A percentile compares a stretch with the other conserved stretches of the same genome.
Conservation (phyloP, 305 asterid genomes). For the Fraxinus greggii region DNA sequence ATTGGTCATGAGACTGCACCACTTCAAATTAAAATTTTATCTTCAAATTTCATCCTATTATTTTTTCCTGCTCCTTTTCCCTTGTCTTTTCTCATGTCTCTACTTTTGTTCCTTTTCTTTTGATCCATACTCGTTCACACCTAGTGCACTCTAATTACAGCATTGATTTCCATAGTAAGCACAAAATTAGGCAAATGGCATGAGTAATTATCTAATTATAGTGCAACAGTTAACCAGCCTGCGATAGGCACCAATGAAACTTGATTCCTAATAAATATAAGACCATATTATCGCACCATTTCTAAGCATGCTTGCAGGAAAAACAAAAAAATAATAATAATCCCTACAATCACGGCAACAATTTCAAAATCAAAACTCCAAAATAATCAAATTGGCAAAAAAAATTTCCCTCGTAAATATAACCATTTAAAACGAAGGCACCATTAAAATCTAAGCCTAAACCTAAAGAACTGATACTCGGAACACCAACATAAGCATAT, state of each 20-base stretch:
- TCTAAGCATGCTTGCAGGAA: neutral
- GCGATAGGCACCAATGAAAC: slow-evolving; percentile 5
- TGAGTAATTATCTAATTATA: neutral
- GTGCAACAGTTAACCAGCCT: neutral
- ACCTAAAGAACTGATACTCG: slow-evolving; percentile 9
- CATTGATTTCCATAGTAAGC: neutral
- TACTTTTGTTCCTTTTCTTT: neutral
- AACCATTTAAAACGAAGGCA: slow-evolving; percentile 1
- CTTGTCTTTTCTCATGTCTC: neutral
- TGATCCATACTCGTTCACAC: neutral
- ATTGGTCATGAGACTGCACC: neutral
- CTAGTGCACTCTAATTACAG: neutral
- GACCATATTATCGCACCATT: slow-evolving; percentile 9
- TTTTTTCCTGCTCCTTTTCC: neutral
- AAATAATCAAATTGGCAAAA: slow-evolving; percentile 1
- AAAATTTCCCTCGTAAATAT: neutral
- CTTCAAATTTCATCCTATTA: neutral
- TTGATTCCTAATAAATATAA: neutral
- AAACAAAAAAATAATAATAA: neutral
- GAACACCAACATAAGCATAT: neutral
- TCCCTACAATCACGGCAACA: neutral
- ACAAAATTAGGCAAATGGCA: neutral
- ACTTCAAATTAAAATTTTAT: neutral
- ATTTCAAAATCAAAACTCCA: neutral
- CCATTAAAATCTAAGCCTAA: slow-evolving; percentile 27